Percentiles rank a stretch among this genome's conserved stretches.
These are phyloP conservation scores for Leptomonas pyrrhocoris DNA, from an alignment of 208 protist species.

Conservation along the genomic window DNA sequence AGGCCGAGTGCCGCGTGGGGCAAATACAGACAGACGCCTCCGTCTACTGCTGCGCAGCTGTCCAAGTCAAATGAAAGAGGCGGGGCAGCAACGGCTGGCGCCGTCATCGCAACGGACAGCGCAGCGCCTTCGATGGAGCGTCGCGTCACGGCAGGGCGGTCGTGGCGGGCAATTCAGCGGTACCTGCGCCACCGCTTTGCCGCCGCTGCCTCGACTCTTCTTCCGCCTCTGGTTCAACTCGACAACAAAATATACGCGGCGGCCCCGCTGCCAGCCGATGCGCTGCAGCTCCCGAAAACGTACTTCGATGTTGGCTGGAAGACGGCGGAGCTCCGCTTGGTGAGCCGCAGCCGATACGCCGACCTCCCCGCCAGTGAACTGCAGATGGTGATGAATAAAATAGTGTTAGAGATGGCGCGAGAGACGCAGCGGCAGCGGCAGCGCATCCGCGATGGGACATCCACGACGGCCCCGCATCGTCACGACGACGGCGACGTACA, in stretches of 20 bases:
- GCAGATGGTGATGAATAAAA: conserved; percentile 78
- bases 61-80: neutral
- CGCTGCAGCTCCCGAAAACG: conserved; percentile 57
- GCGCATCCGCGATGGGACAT: neutral
- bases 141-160: conserved; percentile 47
- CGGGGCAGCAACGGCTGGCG: neutral
- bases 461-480: neutral
- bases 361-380: conserved; percentile 49
- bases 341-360: conserved; percentile 36
- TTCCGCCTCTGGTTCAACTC: conserved; percentile 70
- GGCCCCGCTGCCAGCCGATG: conserved; percentile 53
- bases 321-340: conserved; percentile 53
- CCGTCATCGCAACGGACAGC: neutral
- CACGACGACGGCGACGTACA: neutral
- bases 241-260: conserved; percentile 60
- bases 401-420: conserved; percentile 51
- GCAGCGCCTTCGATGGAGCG: conserved; percentile 9
- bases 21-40: neutral
- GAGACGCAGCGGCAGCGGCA: conserved; percentile 3
- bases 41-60: neutral
- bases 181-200: conserved; percentile 40
- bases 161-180: conserved; percentile 55
- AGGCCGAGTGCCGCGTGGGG: neutral
- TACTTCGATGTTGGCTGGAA: conserved; percentile 81
- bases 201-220: conserved; percentile 22